Conservation (phyloP, 345 rosid genomes). For the Heritiera fomes region DNA sequence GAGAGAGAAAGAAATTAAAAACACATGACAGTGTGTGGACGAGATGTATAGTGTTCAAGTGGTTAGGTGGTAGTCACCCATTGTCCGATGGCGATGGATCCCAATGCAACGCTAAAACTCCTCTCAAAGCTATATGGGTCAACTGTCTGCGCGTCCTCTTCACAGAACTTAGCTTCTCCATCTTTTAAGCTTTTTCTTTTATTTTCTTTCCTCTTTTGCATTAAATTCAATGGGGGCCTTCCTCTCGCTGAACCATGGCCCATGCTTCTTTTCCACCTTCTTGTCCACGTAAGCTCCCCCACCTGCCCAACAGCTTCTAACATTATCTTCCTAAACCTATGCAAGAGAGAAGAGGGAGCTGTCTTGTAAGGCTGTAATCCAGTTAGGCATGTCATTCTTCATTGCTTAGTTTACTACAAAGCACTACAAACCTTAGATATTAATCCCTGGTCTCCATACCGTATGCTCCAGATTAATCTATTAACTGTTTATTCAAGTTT, state of each 20-base stretch:
- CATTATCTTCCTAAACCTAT: background rate
- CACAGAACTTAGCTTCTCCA: background rate
- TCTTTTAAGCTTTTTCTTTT: background rate
- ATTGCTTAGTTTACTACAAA: background rate
- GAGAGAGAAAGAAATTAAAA: background rate
- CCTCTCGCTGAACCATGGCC: background rate
- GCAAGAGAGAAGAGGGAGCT: background rate
- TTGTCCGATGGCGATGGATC: background rate
- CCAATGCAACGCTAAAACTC: background rate
- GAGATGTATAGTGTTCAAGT: background rate
- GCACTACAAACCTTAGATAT: background rate
- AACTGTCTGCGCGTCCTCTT: background rate
- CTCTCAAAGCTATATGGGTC: background rate
- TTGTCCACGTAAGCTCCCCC: constrained; percentile 2
- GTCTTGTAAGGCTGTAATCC: background rate
- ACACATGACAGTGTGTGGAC: constrained; percentile 17
- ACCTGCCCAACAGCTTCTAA: constrained; percentile 3
- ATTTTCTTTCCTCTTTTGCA: background rate
- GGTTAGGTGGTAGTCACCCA: constrained; percentile 18
- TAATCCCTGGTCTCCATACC: background rate
- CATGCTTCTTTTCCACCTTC: background rate
- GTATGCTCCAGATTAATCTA: background rate
- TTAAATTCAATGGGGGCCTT: constrained; percentile 3
- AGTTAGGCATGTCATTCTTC: background rate
- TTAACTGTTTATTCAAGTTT: background rate